phyloP scores from a whole-genome alignment of 2,329 filamentous ascomycete genomes.

The Celoporthe dispersa region DNA sequence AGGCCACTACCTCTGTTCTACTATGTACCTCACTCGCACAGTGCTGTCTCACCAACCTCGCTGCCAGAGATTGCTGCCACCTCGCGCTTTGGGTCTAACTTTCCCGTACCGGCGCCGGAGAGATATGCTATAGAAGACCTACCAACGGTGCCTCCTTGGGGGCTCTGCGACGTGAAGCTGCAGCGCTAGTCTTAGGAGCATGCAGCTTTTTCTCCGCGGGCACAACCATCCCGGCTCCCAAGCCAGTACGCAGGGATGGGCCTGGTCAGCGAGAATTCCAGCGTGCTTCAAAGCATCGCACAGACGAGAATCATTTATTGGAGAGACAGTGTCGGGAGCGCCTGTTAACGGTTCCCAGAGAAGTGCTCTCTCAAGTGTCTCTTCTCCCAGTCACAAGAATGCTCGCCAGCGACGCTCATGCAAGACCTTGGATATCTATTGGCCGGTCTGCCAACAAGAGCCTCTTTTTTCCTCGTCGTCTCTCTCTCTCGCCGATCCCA shows the following conservation, averaged over 20 bases:
- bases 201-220: slow-evolving; percentile 15
- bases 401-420: not conserved
- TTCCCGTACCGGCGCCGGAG: not conserved
- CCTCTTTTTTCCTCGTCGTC: not conserved
- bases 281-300: slow-evolving; percentile 17
- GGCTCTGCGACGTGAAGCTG: slow-evolving; percentile 16
- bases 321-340: not conserved
- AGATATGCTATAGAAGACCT: slow-evolving; percentile 8
- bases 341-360: too few species aligned
- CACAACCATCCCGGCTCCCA: not conserved
- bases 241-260: slow-evolving; percentile 18
- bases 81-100: not conserved
- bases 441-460: not conserved
- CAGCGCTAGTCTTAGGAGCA: slow-evolving; percentile 12
- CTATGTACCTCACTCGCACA: not conserved
- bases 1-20: not conserved
- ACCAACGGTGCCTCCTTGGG: not conserved
- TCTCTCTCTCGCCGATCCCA: not conserved
- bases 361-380: not conserved
- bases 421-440: not conserved
- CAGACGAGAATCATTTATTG: not conserved
- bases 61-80: not conserved
- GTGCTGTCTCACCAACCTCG: slow-evolving; percentile 6
- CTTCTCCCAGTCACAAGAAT: not conserved
- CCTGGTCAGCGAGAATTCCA: slow-evolving; percentile 24